Conservation (phyloP, 2,329 filamentous ascomycete genomes). For the Trichoderma koningii region DNA sequence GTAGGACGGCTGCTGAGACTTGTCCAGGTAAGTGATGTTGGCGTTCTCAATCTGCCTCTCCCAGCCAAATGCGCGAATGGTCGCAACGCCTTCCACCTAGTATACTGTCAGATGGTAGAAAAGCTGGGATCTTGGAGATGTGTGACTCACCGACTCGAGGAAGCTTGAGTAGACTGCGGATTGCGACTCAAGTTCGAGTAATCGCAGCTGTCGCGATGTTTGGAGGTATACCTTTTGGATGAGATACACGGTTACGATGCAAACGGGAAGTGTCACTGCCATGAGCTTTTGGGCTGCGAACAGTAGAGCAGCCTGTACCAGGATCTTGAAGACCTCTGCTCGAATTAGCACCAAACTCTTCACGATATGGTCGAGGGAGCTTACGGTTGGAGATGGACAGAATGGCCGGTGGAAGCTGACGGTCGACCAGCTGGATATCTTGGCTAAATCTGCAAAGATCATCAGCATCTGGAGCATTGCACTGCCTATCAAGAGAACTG, state of each 20-base stretch:
- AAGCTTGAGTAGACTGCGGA: constrained; percentile 49
- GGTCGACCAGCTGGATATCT: background rate
- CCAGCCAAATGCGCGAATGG: background rate
- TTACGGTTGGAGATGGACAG: background rate
- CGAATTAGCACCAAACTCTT: background rate
- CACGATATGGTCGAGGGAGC: too few relatives aligned
- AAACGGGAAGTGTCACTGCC: constrained; percentile 40
- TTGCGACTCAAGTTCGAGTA: constrained; percentile 54
- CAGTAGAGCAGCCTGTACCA: too few relatives aligned
- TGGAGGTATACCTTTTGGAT: constrained; percentile 54
- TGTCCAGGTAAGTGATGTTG: constrained; percentile 36
- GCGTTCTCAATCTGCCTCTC: too few relatives aligned
- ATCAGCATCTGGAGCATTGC: background rate
- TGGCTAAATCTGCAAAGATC: background rate
- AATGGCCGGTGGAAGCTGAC: background rate
- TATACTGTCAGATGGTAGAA: too few relatives aligned
- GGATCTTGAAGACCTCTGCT: background rate
- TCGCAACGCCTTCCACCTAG: background rate
- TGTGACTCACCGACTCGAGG: background rate
- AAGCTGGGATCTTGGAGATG: too few relatives aligned
- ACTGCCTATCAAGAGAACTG: background rate
- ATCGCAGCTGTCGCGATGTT: constrained; percentile 54
- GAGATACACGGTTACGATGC: constrained; percentile 45
- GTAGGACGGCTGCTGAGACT: constrained; percentile 56
- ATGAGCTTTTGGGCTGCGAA: background rate